Evolutionary conservation across 2,329 filamentous ascomycete genomes (phyloP), one percentile per base, ranked within the genome.

Genomic region (Pestalotiopsis sp.): DNA sequence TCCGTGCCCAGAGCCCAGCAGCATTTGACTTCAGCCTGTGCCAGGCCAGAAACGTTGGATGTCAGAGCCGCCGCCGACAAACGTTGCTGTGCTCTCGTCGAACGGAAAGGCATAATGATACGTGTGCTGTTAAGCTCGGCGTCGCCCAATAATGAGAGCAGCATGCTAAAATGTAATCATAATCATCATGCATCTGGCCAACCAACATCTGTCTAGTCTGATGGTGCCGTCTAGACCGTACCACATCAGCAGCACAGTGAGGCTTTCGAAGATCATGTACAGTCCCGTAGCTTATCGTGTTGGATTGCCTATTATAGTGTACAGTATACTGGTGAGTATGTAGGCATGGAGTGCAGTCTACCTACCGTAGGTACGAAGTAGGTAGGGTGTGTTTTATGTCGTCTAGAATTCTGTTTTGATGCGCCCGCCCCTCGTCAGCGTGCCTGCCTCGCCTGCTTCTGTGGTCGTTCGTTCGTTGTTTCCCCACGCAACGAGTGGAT

Each of bases 401-500:
- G 41, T 45, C 13, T 36, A 9, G 31, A 36, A 49, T 49, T 49
- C n/a, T 49, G 13, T n/a, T n/a, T 49, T 49, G 13, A 49, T n/a
- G 41, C 41, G n/a, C 41, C 41, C 41, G 41, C 41, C 41, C 14
- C 25, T 9, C 56, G 56, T 23, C n/a, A 17, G 20, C 45, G 2
- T 20, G 45, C 45, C 11, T 52, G 25, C 25, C 25, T 25, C 25
- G 25, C 45, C 6, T 7, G 31, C 31, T 36, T 36, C 31, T 36
- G 31, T 9, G 31, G 31, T 36, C 31, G 31, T 36, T 36, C 31
- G 41, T 49, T 49, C 41, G 41, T 49, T 49, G 41, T 61, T 25
- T 61, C 58, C 58, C 58, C 58, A 61, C 58, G 58, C 58, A 61
- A 61, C 58, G 58, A 38, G 58, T 61, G 58, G 58, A 61, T 61